Evolutionary conservation across 768 basidiomycete species (phyloP).

Genomic region (Suillus subluteus): DNA sequence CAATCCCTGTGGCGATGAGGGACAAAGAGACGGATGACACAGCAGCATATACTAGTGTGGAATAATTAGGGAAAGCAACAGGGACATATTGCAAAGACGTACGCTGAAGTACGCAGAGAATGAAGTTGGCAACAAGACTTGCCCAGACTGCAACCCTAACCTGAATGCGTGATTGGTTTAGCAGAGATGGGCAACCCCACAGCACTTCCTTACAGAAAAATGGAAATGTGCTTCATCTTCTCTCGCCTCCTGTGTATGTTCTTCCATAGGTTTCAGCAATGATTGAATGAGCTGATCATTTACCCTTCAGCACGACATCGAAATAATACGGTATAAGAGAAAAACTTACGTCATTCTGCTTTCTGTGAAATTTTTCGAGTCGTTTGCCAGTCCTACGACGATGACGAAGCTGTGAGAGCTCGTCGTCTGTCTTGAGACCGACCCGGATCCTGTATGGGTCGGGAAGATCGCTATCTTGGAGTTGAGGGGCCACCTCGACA

Average conservation of each 20-base stretch:
- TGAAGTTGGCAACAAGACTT: constrained; percentile 77
- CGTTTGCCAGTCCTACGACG: constrained; percentile 61
- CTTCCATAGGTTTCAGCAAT: constrained; percentile 90
- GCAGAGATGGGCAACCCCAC: background rate
- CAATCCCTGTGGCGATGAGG: constrained; percentile 87
- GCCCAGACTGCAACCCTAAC: constrained; percentile 88
- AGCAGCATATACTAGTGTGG: constrained; percentile 81
- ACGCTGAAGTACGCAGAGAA: constrained; percentile 76
- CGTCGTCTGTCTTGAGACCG: constrained; percentile 62
- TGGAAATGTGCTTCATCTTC: constrained; percentile 68
- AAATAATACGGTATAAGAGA: constrained; percentile 9
- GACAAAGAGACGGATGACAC: constrained; percentile 83
- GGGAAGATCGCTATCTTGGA: constrained; percentile 29
- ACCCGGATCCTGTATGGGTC: constrained; percentile 74
- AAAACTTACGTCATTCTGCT: constrained; percentile 68
- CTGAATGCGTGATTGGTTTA: constrained; percentile 39
- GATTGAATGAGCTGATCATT: constrained; percentile 71
- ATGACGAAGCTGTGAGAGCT: constrained; percentile 63
- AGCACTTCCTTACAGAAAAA: constrained; percentile 53
- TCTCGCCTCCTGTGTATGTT: constrained; percentile 82
- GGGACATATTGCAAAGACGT: constrained; percentile 25
- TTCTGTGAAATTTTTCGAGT: constrained; percentile 66
- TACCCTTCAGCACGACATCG: constrained; percentile 9
- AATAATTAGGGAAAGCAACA: background rate
- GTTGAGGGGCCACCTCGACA: background rate